phyloP scores from a whole-genome alignment of 2,329 filamentous ascomycete species.

The Neofusicoccum ribis region DNA sequence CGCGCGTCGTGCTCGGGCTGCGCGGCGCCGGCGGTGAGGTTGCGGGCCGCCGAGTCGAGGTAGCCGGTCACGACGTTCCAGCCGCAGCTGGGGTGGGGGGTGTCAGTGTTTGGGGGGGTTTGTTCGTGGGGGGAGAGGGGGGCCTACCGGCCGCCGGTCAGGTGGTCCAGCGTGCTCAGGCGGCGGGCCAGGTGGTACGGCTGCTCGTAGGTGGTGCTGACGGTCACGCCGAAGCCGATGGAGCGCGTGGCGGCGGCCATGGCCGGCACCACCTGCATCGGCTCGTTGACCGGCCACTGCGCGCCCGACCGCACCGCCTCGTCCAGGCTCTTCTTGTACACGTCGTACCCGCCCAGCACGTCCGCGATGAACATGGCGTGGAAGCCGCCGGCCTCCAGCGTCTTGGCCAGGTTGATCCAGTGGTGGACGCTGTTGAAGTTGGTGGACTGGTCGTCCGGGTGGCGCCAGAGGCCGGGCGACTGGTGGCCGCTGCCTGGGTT shows the following conservation, averaged over 20 bases:
- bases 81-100: conserved; percentile 9
- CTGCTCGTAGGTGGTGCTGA: conserved; percentile 68
- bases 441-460: conserved; percentile 54
- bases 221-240: conserved; percentile 68
- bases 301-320: conserved; percentile 63
- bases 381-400: conserved; percentile 41
- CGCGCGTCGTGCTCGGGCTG: conserved; percentile 66
- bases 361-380: conserved; percentile 46
- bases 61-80: conserved; percentile 66
- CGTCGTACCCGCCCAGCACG: conserved; percentile 65
- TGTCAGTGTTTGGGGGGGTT: not conserved
- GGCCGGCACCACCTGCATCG: conserved; percentile 61
- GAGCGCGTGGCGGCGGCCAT: conserved; percentile 68
- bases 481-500: conserved; percentile 20
- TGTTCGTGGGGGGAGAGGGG: not conserved
- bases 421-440: conserved; percentile 49
- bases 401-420: conserved; percentile 40
- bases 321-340: conserved; percentile 62
- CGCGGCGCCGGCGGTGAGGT: conserved; percentile 55
- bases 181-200: conserved; percentile 66
- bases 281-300: conserved; percentile 73
- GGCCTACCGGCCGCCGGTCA: conserved; percentile 58
- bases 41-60: conserved; percentile 65
- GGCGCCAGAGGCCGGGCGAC: conserved; percentile 61
- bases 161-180: conserved; percentile 67